Conservation (phyloP, 371 early-diverging fungal species). For the Rhizomucor pusillus region DNA sequence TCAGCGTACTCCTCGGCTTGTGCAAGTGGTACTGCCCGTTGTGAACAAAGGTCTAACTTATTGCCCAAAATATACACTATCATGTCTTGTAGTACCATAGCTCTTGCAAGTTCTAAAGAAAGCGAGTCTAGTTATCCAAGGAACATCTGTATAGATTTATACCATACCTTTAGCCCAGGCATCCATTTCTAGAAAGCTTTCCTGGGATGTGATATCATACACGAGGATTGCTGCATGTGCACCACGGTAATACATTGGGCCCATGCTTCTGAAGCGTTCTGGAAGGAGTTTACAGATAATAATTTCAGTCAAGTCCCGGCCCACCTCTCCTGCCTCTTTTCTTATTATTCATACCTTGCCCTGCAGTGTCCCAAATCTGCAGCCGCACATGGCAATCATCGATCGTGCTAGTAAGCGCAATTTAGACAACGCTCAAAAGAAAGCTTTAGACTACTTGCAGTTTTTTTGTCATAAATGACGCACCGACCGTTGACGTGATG, state of each 20-base stretch:
- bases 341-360: conserved; percentile 73
- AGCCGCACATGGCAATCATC: conserved; percentile 57
- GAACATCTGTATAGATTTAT: background rate
- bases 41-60: conserved; percentile 62
- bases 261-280: conserved; percentile 59
- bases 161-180: conserved; percentile 62
- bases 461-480: conserved; percentile 70
- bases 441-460: conserved; percentile 31
- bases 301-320: too few species aligned
- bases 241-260: conserved; percentile 96
- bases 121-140: background rate
- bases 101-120: conserved; percentile 55
- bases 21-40: conserved; percentile 45
- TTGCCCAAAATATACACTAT: conserved; percentile 70
- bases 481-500: conserved; percentile 72
- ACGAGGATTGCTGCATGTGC: conserved; percentile 93
- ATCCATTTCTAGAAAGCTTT: conserved; percentile 61
- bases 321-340: conserved; percentile 19
- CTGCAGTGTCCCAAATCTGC: conserved; percentile 92
- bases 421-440: background rate
- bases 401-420: conserved; percentile 30
- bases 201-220: conserved; percentile 88
- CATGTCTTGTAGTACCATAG: conserved; percentile 51
- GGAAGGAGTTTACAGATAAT: background rate
- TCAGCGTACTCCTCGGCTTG: conserved; percentile 48